These are phyloP conservation scores for Mentha longifolia DNA, from an alignment of 257 asterid genomes.

Conservation along the genomic window DNA sequence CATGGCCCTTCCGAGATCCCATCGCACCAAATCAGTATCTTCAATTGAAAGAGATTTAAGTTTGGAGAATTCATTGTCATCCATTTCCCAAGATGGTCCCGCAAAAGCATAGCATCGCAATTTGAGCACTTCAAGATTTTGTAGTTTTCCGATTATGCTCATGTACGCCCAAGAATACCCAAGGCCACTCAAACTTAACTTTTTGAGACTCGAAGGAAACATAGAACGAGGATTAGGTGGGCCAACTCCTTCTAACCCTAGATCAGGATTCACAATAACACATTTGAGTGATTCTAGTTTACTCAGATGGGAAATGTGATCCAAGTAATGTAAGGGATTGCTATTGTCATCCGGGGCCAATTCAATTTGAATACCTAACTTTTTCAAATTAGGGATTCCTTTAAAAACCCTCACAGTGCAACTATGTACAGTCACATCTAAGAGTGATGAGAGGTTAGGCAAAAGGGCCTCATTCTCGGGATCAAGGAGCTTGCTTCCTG, in stretches of 20 bases:
- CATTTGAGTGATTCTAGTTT: not conserved
- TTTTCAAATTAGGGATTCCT: slow-evolving; percentile 8
- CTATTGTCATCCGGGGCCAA: not conserved
- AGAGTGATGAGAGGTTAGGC: not conserved
- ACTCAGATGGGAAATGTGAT: not conserved
- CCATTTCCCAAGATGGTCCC: not conserved
- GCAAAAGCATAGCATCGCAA: not conserved
- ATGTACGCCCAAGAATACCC: slow-evolving; percentile 7
- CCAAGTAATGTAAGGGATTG: not conserved
- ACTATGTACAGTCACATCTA: not conserved
- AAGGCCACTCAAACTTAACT: slow-evolving; percentile 5
- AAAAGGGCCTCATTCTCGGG: not conserved
- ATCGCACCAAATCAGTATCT: not conserved
- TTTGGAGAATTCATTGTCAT: not conserved
- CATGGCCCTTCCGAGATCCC: not conserved
- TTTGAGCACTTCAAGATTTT: not conserved
- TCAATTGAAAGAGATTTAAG: not conserved
- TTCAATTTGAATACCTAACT: not conserved
- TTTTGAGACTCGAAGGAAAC: not conserved
- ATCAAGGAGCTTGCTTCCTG: not conserved
- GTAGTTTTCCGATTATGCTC: not conserved
- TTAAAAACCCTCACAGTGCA: not conserved
- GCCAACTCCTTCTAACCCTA: not conserved
- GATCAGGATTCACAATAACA: slow-evolving; percentile 16
- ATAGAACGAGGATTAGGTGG: not conserved